Conservation (phyloP, 176 grass and related monocot species). For the Bolboschoenus planiculmis region DNA sequence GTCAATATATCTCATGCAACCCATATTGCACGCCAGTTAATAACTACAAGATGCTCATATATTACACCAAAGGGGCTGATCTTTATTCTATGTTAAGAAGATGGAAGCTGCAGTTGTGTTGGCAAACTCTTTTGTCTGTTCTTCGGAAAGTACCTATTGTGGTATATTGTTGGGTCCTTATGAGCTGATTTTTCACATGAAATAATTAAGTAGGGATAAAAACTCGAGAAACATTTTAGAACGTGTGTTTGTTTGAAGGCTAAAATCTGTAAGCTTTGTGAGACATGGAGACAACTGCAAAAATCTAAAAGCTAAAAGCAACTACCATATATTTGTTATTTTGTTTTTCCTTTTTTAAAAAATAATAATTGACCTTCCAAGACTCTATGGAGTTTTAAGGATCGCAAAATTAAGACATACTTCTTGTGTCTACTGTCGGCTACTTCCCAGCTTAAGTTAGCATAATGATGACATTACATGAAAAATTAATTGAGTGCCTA, state of each 20-base stretch:
- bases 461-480: background rate
- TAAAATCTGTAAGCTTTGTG: background rate
- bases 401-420: background rate
- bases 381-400: background rate
- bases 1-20: background rate
- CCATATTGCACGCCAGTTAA: background rate
- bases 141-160: background rate
- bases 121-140: background rate
- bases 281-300: background rate
- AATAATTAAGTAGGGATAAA: background rate
- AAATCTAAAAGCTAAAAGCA: conserved; percentile 5
- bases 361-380: conserved; percentile 2
- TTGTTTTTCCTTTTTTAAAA: background rate
- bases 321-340: background rate
- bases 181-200: background rate
- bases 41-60: background rate
- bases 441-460: background rate
- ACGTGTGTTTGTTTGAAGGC: background rate
- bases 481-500: background rate
- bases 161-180: background rate
- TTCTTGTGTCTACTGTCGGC: background rate
- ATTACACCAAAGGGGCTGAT: background rate
- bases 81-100: background rate
- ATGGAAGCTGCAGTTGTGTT: background rate
- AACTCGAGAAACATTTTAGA: background rate